Evolutionary conservation across 1,284 basidiomycete species (phyloP), one percentile per base, ranked within the genome.

Genomic region (Ceratobasidium sp.): DNA sequence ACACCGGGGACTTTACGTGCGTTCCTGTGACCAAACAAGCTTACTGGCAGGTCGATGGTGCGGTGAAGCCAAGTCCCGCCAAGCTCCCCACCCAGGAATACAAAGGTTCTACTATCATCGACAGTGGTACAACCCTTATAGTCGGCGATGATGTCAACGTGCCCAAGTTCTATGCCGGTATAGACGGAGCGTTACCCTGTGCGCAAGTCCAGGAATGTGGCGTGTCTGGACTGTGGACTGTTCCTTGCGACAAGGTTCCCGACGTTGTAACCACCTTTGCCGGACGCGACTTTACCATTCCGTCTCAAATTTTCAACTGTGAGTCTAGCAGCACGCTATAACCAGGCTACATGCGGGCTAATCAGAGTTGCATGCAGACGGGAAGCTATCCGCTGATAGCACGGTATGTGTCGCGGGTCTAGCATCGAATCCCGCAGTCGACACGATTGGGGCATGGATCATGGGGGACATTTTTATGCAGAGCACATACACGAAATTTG

Each of bases 381-480:
- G 66, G 7, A 34, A 6, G 1, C 22, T 62, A 13, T 22, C 49
- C 16, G 13, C 54, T 31, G 37, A 48, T 22, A 8, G 2, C 11
- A 16, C 34, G 3, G 83, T 82, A 11, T 96, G 94, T 81, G 81
- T 92, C 4, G 93, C 92, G 31, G 91, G 88, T 83, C 94, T 74
- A 84, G 82, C 90, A 63, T 78, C 88, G 0, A 80, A 1, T 43
- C 39, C 59, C 1, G 59, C n/a, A 13, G 59, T 54, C 4, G 37
- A 41, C 19, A 24, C 19, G 31, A 59, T 59, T 46, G 39, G n/a
- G 14, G 37, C 54, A n/a, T 71, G 90, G 89, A 92, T 94, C 75
- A 84, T 94, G 65, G 93, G 93, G 27, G 93, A 90, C 79, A 89
- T 89, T 9, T 94, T 95, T 85, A 41, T 77, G 69, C 62, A 51